Evolutionary conservation across 495 filamentous ascomycete genomes (phyloP).

Genomic region (Geoglossum glabrum): DNA sequence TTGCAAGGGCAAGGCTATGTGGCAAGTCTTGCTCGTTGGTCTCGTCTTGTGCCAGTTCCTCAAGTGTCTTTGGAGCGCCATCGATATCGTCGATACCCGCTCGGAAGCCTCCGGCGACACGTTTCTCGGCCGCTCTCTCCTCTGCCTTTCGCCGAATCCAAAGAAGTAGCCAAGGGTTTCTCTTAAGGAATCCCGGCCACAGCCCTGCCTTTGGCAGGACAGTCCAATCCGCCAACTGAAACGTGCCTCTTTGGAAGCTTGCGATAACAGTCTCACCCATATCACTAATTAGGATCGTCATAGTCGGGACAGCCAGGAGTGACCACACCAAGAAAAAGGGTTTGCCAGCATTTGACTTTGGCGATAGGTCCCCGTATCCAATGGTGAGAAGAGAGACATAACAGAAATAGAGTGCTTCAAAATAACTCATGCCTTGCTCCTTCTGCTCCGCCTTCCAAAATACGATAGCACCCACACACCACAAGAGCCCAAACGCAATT

Average conservation of each 20-base stretch:
- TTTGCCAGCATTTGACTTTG: slow-evolving; percentile 21
- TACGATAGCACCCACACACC: slow-evolving; percentile 22
- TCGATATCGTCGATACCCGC: slow-evolving; percentile 16
- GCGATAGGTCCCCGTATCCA: slow-evolving; percentile 23
- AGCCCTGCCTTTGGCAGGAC: slow-evolving; percentile 33
- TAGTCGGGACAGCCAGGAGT: slow-evolving; percentile 42
- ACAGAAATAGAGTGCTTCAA: slow-evolving; percentile 24
- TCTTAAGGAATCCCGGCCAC: slow-evolving; percentile 24
- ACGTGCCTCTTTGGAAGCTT: slow-evolving; percentile 33
- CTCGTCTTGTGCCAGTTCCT: slow-evolving; percentile 23
- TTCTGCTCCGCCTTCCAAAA: slow-evolving; percentile 21
- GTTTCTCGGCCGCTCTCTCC: slow-evolving; percentile 19
- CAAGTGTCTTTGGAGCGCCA: slow-evolving; percentile 19
- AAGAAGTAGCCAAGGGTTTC: slow-evolving; percentile 21
- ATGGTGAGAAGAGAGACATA: slow-evolving; percentile 24
- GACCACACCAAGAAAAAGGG: slow-evolving; percentile 25
- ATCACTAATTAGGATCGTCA: slow-evolving; percentile 44
- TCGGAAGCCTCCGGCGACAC: slow-evolving; percentile 28
- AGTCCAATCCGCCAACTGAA: slow-evolving; percentile 33
- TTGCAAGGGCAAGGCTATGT: slow-evolving; percentile 31
- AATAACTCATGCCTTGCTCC: slow-evolving; percentile 21
- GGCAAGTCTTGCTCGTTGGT: slow-evolving; percentile 25
- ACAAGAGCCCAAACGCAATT: slow-evolving; percentile 20
- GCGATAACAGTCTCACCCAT: slow-evolving; percentile 42
- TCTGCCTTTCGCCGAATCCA: slow-evolving; percentile 20